Conservation (phyloP, 2,329 filamentous ascomycete genomes). For the Aquanectria penicillioides region DNA sequence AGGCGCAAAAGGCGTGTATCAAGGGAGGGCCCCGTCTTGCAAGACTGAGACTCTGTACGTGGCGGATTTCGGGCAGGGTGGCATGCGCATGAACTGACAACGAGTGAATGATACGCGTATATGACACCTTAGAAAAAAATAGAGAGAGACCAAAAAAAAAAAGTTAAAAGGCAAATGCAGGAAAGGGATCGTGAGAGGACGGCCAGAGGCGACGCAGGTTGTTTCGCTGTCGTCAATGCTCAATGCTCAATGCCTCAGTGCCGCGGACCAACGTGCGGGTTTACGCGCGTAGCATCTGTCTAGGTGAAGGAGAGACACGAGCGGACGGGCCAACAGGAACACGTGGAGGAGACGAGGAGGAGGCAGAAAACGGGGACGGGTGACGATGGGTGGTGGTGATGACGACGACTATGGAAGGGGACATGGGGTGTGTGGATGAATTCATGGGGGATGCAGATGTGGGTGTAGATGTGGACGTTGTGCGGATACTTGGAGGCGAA, state of each 20-base stretch:
- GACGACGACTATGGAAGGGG: conserved; percentile 7
- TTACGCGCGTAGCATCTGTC: conserved; percentile 1
- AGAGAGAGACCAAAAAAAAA: not conserved
- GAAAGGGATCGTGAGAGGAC: not conserved
- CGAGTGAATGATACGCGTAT: not conserved
- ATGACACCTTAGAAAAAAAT: no score
- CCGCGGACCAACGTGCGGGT: no score
- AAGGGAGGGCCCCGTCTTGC: no score
- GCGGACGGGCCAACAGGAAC: not conserved
- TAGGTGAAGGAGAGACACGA: not conserved
- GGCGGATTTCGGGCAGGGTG: not conserved
- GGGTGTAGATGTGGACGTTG: no score
- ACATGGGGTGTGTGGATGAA: no score
- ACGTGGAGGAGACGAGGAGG: not conserved
- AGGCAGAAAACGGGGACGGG: not conserved
- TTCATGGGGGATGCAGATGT: no score
- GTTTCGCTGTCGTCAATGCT: not conserved
- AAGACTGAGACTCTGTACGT: no score
- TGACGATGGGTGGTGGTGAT: no score
- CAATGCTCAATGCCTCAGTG: no score
- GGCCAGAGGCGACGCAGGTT: not conserved
- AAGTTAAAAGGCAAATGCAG: not conserved
- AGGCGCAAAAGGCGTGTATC: no score
- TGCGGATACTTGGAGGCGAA: no score
- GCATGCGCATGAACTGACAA: not conserved